These are phyloP conservation scores for Pugionium dolabratum DNA, from an alignment of 345 rosid genomes.

Conservation along the genomic window DNA sequence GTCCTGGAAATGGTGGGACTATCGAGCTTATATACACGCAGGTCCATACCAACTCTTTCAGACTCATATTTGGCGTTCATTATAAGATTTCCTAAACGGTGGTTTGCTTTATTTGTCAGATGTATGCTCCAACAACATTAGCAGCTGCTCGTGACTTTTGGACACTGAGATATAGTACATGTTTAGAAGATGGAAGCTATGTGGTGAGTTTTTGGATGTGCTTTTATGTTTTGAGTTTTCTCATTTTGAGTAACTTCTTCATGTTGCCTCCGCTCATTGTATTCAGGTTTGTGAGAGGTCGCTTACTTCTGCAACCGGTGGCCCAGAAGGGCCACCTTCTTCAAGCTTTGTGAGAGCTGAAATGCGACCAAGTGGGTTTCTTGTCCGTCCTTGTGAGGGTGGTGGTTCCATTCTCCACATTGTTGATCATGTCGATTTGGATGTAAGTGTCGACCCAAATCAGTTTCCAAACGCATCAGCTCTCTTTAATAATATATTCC, in stretches of 20 bases:
- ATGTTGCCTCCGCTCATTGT: conserved; percentile 7
- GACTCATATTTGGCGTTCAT: neutral
- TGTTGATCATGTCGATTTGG: conserved; percentile 94
- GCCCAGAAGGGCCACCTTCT: conserved; percentile 75
- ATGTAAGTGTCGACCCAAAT: conserved; percentile 52
- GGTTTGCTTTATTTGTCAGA: conserved; percentile 46
- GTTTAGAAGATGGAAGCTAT: conserved; percentile 91
- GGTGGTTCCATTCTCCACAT: conserved; percentile 93
- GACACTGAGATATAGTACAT: conserved; percentile 85
- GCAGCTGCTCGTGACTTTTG: conserved; percentile 97
- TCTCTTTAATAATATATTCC: neutral
- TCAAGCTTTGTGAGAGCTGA: conserved; percentile 86
- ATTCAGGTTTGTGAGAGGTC: conserved; percentile 93
- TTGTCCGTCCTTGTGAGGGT: conserved; percentile 92
- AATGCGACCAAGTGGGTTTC: conserved; percentile 89
- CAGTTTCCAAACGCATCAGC: neutral
- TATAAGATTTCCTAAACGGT: neutral
- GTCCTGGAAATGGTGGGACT: conserved; percentile 84
- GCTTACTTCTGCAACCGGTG: conserved; percentile 74
- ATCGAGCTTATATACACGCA: conserved; percentile 89
- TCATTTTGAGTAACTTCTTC: neutral
- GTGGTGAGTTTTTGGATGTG: conserved; percentile 50
- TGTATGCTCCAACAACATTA: conserved; percentile 86
- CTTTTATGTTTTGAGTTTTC: neutral
- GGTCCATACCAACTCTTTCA: conserved; percentile 44